Base-by-base conservation (phyloP, 495 filamentous ascomycete species). In the Talaromyces trachyspermus region DNA sequence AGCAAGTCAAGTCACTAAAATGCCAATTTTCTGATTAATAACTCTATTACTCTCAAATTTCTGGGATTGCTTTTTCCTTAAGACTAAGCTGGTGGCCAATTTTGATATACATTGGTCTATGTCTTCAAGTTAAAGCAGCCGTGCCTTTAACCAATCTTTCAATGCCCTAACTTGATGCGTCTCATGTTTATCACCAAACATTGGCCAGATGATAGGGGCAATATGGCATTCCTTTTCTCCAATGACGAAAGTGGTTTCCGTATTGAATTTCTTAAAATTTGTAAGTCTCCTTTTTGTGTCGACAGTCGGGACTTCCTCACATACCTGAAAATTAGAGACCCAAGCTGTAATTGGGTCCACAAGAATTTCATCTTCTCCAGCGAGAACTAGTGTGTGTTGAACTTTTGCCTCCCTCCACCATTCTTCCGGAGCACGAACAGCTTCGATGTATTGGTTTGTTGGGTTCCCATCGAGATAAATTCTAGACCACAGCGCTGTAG, bases 151-250 rank as follows among this genome's bases (percentile, higher is more conserved):
- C 41, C 63, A 61, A 20, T 30, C 41, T 40, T 70, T 48, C 48
- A 62, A 68, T 2, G 46, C 43, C 49, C 64, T 63, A 24, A 64
- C 69, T 52, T 72, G 69, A 37, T 61, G 53, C 15, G 66, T 72
- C 56, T 70, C 63, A 8, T 54, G 56, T 11, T 43, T 48, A 54
- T 64, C 59, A 2, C 61, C 58, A 24, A 72, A 17, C 46, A 65
- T 55, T 46, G 65, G 41, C 48, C 70, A 64, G 49, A 66, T 70
- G 12, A 72, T 50, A 1, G 69, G 69, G 18, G 69, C 66, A 33
- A 70, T 66, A 57, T 72, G 69, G 12, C 65, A 66, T 50, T 72
- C 69, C 0, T 64, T 55, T 24, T 60, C 37, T 2, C 65, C 66
- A 12, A 72, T 46, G 27, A 65, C 62, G 9, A 70, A 49, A 27